These are phyloP conservation scores for Samsoniella hepiali DNA, from an alignment of 2,329 filamentous ascomycete species.

Conservation along the genomic window DNA sequence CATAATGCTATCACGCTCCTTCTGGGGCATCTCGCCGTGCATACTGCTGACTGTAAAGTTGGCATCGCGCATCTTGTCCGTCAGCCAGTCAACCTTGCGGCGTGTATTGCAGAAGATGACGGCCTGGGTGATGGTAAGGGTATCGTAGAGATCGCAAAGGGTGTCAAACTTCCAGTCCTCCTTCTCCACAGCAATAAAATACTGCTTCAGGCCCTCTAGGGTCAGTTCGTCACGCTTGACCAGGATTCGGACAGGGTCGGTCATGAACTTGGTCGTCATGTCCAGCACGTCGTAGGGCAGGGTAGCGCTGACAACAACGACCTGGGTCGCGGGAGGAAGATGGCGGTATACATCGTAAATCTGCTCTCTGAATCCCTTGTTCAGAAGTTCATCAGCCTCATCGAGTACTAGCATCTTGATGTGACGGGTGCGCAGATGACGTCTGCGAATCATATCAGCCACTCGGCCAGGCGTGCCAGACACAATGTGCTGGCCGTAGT, in stretches of 20 bases:
- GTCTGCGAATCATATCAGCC: slow-evolving; percentile 59
- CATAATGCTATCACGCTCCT: slow-evolving; percentile 98
- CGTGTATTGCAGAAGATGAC: slow-evolving; percentile 99
- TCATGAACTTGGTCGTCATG: slow-evolving; percentile 99
- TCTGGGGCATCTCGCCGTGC: slow-evolving; percentile 99
- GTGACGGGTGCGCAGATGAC: slow-evolving; percentile 56
- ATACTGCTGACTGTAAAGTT: slow-evolving; percentile 99
- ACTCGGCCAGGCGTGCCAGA: slow-evolving; percentile 97
- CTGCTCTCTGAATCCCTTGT: slow-evolving; percentile 94
- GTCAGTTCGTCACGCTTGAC: slow-evolving; percentile 99
- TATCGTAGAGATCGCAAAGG: slow-evolving; percentile 97
- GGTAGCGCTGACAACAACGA: slow-evolving; percentile 96
- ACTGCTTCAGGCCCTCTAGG: slow-evolving; percentile 95
- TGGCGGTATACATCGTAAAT: slow-evolving; percentile 99
- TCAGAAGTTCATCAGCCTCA: slow-evolving; percentile 65
- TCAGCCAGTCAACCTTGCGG: slow-evolving; percentile 98
- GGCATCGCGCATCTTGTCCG: slow-evolving; percentile 97
- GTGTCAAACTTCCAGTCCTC: slow-evolving; percentile 99
- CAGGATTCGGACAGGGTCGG: slow-evolving; percentile 89
- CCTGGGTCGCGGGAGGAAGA: slow-evolving; percentile 91
- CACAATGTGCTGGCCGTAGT: slow-evolving; percentile 96
- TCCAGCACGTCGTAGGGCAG: slow-evolving; percentile 97
- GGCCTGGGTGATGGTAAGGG: slow-evolving; percentile 95
- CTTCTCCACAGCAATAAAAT: slow-evolving; percentile 98
- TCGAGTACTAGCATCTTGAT: slow-evolving; percentile 64